These are phyloP conservation scores for Fraxinus xanthoxyloides DNA, from an alignment of 305 asterid genomes.

Conservation along the genomic window DNA sequence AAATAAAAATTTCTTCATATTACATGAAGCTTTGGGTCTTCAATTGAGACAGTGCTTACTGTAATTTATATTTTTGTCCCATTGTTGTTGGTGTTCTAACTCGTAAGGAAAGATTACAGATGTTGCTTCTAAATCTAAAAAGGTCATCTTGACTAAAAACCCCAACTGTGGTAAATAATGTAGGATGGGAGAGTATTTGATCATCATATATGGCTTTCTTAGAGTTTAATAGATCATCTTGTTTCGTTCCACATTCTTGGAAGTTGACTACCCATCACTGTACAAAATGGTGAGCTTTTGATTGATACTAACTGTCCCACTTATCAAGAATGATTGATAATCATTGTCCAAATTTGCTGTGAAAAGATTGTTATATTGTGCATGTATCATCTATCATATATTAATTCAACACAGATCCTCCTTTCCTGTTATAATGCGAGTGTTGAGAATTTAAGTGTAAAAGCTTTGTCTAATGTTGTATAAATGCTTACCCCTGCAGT, in stretches of 20 bases:
- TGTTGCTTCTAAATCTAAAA: not conserved
- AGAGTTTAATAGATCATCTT: not conserved
- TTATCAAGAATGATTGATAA: not conserved
- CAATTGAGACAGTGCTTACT: not conserved
- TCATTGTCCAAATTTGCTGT: not conserved
- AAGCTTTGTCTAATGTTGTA: not conserved
- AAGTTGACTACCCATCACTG: not conserved
- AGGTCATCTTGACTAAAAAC: not conserved
- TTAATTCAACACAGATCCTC: not conserved
- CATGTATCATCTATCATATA: not conserved
- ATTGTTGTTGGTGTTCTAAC: not conserved
- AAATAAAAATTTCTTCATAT: not conserved
- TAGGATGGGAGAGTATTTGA: not conserved
- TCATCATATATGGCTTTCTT: not conserved
- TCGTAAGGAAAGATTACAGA: not conserved
- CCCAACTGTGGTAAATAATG: not conserved
- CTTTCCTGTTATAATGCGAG: not conserved
- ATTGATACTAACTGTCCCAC: not conserved
- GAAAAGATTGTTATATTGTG: not conserved
- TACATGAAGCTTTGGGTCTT: not conserved
- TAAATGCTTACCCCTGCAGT: not conserved
- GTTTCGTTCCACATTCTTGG: not conserved
- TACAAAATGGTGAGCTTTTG: not conserved
- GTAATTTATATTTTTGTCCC: not conserved
- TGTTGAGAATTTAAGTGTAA: not conserved